Evolutionary conservation across 176 grass and related monocot species (phyloP).

Genomic region (Bothriochloa decipiens): DNA sequence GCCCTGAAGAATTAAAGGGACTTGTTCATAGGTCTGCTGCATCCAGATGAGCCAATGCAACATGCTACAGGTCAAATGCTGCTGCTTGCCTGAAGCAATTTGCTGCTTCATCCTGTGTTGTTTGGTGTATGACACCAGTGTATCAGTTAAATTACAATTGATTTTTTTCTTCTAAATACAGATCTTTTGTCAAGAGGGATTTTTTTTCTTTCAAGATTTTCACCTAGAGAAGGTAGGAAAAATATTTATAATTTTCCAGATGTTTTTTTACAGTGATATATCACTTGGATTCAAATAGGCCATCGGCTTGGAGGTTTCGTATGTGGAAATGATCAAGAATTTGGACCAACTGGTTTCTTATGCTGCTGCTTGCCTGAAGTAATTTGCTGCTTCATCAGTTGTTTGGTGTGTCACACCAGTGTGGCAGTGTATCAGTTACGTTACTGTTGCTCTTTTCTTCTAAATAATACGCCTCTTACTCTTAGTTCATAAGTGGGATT

Average conservation of each 20-base stretch:
- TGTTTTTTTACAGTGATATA: neutral
- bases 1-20: slow-evolving; percentile 26
- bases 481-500: neutral
- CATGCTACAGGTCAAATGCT: neutral
- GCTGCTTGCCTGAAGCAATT: slow-evolving; percentile 16
- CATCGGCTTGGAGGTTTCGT: neutral
- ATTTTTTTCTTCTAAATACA: neutral
- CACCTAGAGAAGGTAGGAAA: neutral
- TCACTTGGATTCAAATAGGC: neutral
- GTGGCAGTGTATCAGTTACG: slow-evolving; percentile 43
- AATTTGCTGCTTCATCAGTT: slow-evolving; percentile 43
- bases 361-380: slow-evolving; percentile 5
- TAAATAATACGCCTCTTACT: too few relatives aligned
- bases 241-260: neutral
- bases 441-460: slow-evolving; percentile 5
- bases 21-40: slow-evolving; percentile 54
- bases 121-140: slow-evolving; percentile 42
- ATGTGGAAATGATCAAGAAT: neutral
- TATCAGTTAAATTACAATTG: slow-evolving; percentile 29
- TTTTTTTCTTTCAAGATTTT: neutral
- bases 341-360: neutral
- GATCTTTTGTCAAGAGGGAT: neutral
- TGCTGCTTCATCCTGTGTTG: slow-evolving; percentile 53
- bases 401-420: slow-evolving; percentile 47
- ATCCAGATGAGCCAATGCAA: slow-evolving; percentile 54